phyloP scores from a whole-genome alignment of 805 yeast species.

The Diddensiella santjacobensis region DNA sequence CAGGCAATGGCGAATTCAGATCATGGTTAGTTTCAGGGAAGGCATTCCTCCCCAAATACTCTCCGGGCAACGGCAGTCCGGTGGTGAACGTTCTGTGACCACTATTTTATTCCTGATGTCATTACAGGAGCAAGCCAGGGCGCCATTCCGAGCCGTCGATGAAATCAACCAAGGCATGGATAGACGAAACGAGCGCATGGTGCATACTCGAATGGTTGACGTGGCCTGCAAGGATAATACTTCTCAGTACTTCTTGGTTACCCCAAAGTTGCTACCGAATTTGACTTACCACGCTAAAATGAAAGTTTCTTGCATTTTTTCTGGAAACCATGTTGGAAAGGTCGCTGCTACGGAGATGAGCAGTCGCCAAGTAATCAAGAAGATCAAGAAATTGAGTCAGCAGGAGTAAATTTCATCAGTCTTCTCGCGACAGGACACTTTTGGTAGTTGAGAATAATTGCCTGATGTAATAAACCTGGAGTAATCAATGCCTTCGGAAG shows the following conservation, averaged over 20 bases:
- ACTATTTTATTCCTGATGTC: conserved; percentile 89
- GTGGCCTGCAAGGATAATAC: conserved; percentile 63
- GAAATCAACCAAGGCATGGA: conserved; percentile 99
- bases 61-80: conserved; percentile 89
- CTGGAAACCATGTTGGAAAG: conserved; percentile 34
- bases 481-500: too few relatives aligned
- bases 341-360: neutral
- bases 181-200: conserved; percentile 80
- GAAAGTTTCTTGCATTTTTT: conserved; percentile 82
- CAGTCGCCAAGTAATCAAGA: neutral
- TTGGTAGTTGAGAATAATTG: too few relatives aligned
- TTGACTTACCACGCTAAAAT: conserved; percentile 72
- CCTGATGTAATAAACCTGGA: too few relatives aligned
- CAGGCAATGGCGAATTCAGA: conserved; percentile 78
- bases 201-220: conserved; percentile 80
- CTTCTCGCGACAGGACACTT: too few relatives aligned
- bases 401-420: too few relatives aligned
- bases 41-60: conserved; percentile 65
- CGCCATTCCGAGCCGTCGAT: conserved; percentile 94
- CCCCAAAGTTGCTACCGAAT: conserved; percentile 83
- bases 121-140: conserved; percentile 77
- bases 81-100: conserved; percentile 96
- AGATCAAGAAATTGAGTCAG: neutral
- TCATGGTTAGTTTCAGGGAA: conserved; percentile 74
- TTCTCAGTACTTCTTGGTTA: conserved; percentile 86